Conservation (phyloP, 176 grass and related monocot species). For the Cenchrus americanus region DNA sequence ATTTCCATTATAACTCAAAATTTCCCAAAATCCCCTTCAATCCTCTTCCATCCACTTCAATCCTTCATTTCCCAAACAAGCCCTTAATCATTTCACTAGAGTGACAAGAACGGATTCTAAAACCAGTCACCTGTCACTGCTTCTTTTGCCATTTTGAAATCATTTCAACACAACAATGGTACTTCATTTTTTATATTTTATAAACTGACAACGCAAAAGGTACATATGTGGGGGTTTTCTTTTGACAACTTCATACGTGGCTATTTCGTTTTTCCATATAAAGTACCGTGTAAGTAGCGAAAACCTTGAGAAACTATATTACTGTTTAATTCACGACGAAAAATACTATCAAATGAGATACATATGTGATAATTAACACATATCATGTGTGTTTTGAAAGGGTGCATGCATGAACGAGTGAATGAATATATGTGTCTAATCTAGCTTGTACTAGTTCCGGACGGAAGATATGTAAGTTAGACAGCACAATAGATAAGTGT, state of each 20-base stretch:
- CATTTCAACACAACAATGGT: background rate
- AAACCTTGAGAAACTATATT: background rate
- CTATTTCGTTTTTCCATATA: no score
- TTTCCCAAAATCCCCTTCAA: no score
- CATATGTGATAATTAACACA: background rate
- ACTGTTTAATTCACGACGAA: background rate
- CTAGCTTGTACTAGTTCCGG: background rate
- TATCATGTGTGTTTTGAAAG: background rate
- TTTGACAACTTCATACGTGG: no score
- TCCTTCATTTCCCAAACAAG: no score
- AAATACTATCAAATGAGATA: background rate
- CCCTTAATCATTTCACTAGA: constrained; percentile 16
- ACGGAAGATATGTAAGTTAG: background rate
- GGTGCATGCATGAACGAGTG: no score
- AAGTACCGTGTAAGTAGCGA: no score
- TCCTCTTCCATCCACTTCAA: no score
- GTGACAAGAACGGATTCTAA: background rate
- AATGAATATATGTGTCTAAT: background rate
- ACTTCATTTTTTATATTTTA: background rate
- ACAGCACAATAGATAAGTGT: background rate
- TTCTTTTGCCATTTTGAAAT: background rate
- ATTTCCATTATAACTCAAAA: no score
- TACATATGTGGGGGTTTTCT: no score
- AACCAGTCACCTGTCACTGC: background rate
- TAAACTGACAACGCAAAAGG: no score